Conservation (phyloP, 1,284 basidiomycete species). For the Ganoderma multipileum region DNA sequence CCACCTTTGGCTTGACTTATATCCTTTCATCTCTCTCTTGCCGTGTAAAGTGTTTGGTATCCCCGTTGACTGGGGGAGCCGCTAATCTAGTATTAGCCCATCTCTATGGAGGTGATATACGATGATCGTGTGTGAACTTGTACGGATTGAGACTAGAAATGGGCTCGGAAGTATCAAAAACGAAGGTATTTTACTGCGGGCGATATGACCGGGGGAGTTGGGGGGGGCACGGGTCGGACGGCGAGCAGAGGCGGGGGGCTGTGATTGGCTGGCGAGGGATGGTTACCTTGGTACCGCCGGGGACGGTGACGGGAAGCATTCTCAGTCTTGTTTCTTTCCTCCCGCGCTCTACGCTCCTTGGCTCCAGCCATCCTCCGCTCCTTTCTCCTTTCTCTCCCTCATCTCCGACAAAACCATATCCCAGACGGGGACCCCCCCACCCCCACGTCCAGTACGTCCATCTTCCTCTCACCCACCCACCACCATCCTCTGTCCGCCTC, state of each 20-base stretch:
- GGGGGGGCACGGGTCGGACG: constrained; percentile 12
- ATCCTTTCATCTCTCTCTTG: not conserved
- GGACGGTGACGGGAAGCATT: not conserved
- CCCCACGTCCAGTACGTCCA: constrained; percentile 29
- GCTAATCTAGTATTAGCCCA: not conserved
- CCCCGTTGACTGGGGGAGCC: not conserved
- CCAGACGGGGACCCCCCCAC: constrained; percentile 24
- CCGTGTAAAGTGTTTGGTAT: not conserved
- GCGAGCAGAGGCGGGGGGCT: constrained; percentile 11
- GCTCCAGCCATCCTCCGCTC: constrained; percentile 30
- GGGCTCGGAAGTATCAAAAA: not conserved
- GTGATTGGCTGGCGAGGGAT: constrained; percentile 14
- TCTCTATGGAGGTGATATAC: not conserved
- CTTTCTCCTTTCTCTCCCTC: constrained; percentile 32
- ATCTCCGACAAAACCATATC: constrained; percentile 25
- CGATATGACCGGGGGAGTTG: not conserved
- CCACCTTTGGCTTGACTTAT: constrained; percentile 2
- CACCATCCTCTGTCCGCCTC: constrained; percentile 10
- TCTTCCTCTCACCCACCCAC: constrained; percentile 12
- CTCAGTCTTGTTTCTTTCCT: constrained; percentile 18
- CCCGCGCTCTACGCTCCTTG: constrained; percentile 24
- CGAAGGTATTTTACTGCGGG: not conserved
- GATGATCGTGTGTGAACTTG: not conserved
- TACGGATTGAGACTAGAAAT: not conserved
- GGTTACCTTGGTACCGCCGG: constrained; percentile 31